These are phyloP conservation scores for Botrytis hyacinthi DNA, from an alignment of 2,329 filamentous ascomycete species.

Conservation along the genomic window DNA sequence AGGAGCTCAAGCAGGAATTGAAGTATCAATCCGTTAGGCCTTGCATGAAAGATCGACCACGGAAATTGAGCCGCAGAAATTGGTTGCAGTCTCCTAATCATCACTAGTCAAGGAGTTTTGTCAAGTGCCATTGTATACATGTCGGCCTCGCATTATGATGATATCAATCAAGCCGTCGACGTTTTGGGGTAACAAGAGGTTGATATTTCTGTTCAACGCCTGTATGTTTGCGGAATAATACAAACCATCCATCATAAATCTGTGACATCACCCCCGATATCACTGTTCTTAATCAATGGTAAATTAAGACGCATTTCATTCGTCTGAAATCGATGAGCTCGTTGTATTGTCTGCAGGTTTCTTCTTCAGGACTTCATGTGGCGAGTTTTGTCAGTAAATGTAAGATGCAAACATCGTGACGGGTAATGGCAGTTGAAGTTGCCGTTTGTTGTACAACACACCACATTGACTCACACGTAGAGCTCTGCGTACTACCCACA, in stretches of 20 bases:
- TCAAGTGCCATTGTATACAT: neutral
- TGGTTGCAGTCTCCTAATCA: neutral
- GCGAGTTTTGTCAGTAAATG: neutral
- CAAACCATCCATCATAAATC: neutral
- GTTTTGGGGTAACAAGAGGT: neutral
- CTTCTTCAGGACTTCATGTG: neutral
- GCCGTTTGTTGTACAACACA: neutral
- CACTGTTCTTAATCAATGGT: neutral
- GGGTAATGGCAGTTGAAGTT: neutral
- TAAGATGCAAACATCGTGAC: neutral
- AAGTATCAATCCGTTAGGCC: neutral
- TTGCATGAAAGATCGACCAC: neutral
- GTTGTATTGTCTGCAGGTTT: neutral
- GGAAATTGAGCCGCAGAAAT: neutral
- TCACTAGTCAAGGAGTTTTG: neutral
- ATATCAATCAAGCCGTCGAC: neutral
- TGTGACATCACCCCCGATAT: neutral
- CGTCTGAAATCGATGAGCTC: neutral
- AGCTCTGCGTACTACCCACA: neutral
- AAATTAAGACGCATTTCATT: neutral
- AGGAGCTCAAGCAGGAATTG: neutral
- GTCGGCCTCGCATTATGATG: neutral
- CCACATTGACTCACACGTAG: neutral
- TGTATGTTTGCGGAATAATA: neutral
- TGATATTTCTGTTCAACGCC: neutral